Evolutionary conservation across 163 green algal species (phyloP).

Genomic region (Chlamydomonas reinhardtii): DNA sequence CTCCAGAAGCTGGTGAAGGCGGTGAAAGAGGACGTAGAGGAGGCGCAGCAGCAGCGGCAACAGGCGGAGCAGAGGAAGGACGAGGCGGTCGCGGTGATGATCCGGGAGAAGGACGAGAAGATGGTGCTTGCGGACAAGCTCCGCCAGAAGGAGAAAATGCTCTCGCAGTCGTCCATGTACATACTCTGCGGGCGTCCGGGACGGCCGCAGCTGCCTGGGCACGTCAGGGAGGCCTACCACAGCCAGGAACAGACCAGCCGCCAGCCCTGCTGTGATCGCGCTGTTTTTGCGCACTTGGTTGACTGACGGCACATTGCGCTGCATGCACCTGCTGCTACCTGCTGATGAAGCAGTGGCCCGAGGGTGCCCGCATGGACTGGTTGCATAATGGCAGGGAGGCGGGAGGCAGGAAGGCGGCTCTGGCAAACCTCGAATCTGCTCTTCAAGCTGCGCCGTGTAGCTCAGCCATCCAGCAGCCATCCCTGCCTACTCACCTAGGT

Average conservation of each 20-base stretch:
- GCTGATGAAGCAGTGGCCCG: too few species aligned
- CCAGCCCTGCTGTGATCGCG: slow-evolving; percentile 12
- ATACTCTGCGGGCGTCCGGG: slow-evolving; percentile 14
- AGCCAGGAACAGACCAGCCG: slow-evolving; percentile 10
- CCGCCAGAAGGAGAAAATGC: not conserved
- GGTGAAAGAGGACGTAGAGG: too few species aligned
- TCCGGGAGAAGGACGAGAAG: too few species aligned
- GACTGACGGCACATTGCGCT: slow-evolving; percentile 7
- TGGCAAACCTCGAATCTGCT: too few species aligned
- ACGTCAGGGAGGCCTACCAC: slow-evolving; percentile 15
- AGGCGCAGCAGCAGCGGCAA: slow-evolving; percentile 3
- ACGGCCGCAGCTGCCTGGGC: slow-evolving; percentile 13
- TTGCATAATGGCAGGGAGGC: too few species aligned
- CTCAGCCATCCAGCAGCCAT: too few species aligned
- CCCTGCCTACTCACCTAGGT: too few species aligned
- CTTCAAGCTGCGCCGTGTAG: too few species aligned
- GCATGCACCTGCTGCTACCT: slow-evolving; percentile 13
- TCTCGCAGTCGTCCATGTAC: too few species aligned
- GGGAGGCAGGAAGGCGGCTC: too few species aligned
- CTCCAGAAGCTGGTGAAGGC: too few species aligned
- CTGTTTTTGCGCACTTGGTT: slow-evolving; percentile 12
- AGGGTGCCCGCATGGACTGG: too few species aligned
- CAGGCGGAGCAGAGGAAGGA: not conserved
- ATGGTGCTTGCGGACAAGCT: not conserved
- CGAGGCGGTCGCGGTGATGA: slow-evolving; percentile 5